phyloP scores from a whole-genome alignment of 2,329 filamentous ascomycete species.

The Beauveria medogensis region DNA sequence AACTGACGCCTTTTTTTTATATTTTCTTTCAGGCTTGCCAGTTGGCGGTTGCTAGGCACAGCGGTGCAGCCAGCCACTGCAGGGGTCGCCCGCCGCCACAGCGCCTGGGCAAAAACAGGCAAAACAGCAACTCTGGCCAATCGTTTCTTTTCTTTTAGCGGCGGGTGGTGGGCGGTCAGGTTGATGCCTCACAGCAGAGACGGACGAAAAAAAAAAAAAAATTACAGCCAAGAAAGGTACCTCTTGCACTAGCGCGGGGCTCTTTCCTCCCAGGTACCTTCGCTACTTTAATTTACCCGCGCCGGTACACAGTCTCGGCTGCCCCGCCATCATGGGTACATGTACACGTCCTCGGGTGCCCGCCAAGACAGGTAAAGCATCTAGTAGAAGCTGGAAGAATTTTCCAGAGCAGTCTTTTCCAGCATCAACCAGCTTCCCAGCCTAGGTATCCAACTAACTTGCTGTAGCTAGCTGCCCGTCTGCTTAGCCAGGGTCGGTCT shows the following conservation, averaged over 20 bases:
- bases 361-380: conserved; percentile 8
- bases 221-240: neutral
- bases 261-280: neutral
- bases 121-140: neutral
- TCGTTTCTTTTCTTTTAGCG: neutral
- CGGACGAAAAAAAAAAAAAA: neutral
- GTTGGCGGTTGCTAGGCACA: neutral
- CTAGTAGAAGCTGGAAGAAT: conserved; percentile 19
- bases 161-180: neutral
- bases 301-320: neutral
- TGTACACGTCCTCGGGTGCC: conserved; percentile 13
- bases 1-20: neutral
- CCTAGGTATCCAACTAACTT: too few relatives aligned
- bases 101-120: neutral
- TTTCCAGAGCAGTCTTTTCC: conserved; percentile 17
- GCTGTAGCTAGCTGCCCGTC: too few relatives aligned
- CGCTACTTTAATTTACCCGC: neutral
- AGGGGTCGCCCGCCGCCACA: neutral
- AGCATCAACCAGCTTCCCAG: neutral
- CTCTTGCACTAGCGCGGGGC: neutral
- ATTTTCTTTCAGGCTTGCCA: neutral
- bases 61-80: neutral
- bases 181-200: neutral
- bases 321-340: conserved; percentile 5
- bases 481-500: too few relatives aligned